These are phyloP conservation scores for Debaryomyces hansenii DNA, from an alignment of 805 yeast species.

Conservation along the genomic window DNA sequence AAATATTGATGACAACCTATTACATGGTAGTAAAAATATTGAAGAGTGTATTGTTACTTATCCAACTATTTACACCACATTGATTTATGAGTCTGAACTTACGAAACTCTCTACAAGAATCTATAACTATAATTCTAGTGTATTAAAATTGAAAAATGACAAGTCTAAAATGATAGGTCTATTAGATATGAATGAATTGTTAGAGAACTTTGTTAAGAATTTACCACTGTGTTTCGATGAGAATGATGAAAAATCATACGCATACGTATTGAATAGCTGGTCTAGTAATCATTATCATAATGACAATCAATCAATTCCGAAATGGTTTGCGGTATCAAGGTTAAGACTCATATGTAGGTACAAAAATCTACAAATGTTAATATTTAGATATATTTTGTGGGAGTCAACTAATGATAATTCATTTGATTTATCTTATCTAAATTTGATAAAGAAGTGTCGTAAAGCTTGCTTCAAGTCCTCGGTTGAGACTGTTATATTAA, in stretches of 20 bases:
- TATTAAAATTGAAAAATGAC: constrained; percentile 17
- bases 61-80: constrained; percentile 19
- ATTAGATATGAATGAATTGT: constrained; percentile 17
- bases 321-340: constrained; percentile 18
- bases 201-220: constrained; percentile 11
- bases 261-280: constrained; percentile 2
- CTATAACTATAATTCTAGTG: constrained; percentile 18
- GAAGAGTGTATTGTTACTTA: constrained; percentile 13
- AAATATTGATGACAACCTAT: constrained; percentile 16
- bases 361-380: constrained; percentile 16
- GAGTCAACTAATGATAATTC: constrained; percentile 12
- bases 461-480: constrained; percentile 16
- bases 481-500: constrained; percentile 10
- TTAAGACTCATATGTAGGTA: constrained; percentile 16
- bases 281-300: constrained; percentile 2
- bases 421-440: constrained; percentile 13
- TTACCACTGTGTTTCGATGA: constrained; percentile 15
- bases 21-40: constrained; percentile 9
- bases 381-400: constrained; percentile 20
- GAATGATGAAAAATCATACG: constrained; percentile 9
- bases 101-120: constrained; percentile 20
- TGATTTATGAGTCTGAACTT: constrained; percentile 19
- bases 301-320: constrained; percentile 9
- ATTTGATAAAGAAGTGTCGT: constrained; percentile 15
- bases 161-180: constrained; percentile 21